A percentile compares a stretch with the other conserved stretches of the same genome.
phyloP scores from a whole-genome alignment of 1,284 basidiomycete species.

The Moesziomyces globuligerus region DNA sequence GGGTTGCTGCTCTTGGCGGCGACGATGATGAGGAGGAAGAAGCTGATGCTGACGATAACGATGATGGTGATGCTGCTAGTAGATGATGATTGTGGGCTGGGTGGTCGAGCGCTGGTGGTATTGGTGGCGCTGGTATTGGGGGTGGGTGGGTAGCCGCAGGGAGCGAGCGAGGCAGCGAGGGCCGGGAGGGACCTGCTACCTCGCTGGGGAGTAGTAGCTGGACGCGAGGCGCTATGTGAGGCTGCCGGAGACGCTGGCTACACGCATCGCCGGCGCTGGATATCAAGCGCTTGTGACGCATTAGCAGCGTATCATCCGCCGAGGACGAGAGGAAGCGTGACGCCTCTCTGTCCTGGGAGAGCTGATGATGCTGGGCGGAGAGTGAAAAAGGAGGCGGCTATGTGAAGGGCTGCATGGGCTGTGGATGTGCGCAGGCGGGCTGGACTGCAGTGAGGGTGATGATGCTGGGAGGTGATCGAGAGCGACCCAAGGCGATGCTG shows the following conservation, averaged over 20 bases:
- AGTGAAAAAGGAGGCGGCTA: conserved; percentile 12
- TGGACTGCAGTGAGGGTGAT: conserved; percentile 8
- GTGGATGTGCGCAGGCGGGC: not conserved
- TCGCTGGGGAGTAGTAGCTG: conserved; percentile 8
- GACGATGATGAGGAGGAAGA: not conserved
- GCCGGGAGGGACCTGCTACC: conserved; percentile 30
- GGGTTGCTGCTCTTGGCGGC: not conserved
- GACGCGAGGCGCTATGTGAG: conserved; percentile 7
- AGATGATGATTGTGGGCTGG: not conserved
- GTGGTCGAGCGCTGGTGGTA: not conserved
- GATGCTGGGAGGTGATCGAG: not conserved
- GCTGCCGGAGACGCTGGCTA: conserved; percentile 3
- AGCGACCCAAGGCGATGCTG: not conserved
- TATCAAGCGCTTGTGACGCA: conserved; percentile 42
- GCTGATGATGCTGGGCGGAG: conserved; percentile 10
- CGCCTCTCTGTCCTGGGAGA: conserved; percentile 24
- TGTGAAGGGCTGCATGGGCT: conserved; percentile 17
- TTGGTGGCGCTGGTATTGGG: conserved; percentile 4
- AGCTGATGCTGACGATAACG: not conserved
- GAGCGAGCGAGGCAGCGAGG: conserved; percentile 3
- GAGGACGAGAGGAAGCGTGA: conserved; percentile 26
- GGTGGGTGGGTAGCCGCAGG: conserved; percentile 9
- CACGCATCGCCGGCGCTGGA: conserved; percentile 33
- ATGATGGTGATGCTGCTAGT: conserved; percentile 1
- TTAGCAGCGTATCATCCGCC: conserved; percentile 35